Percentiles rank a stretch among this genome's conserved stretches.
phyloP scores from a whole-genome alignment of 1,284 basidiomycete genomes.

The Leccinum fallax region DNA sequence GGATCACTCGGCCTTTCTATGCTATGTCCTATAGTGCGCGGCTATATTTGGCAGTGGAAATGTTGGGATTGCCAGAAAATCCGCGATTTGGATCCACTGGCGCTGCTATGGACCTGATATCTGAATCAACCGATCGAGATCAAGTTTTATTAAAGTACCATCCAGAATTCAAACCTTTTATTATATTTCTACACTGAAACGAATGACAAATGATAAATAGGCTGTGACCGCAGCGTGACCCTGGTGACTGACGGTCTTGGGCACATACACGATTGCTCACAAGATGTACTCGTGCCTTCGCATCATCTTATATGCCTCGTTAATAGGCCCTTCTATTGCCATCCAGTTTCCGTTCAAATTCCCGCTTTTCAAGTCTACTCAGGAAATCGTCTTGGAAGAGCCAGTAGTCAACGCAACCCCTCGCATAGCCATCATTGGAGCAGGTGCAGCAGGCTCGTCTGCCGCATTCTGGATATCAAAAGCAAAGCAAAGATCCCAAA shows the following conservation, averaged over 20 bases:
- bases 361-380: conserved; percentile 45
- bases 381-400: conserved; percentile 25
- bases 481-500: conserved; percentile 65
- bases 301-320: conserved; percentile 29
- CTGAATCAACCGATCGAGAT: neutral
- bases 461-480: conserved; percentile 87
- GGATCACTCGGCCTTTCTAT: no score
- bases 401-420: conserved; percentile 32
- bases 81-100: neutral
- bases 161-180: neutral
- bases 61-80: neutral
- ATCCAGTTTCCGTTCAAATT: conserved; percentile 61
- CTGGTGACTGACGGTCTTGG: neutral
- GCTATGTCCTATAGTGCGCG: neutral
- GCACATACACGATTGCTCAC: neutral
- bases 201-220: neutral
- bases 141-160: neutral
- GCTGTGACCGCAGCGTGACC: neutral
- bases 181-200: neutral
- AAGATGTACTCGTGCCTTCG: conserved; percentile 20
- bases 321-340: conserved; percentile 43
- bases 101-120: neutral
- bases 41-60: neutral
- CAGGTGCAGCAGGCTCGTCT: conserved; percentile 83
- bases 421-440: conserved; percentile 82